Evolutionary conservation across 441 rosid genomes (phyloP).

Genomic region (Populus hybrid): DNA sequence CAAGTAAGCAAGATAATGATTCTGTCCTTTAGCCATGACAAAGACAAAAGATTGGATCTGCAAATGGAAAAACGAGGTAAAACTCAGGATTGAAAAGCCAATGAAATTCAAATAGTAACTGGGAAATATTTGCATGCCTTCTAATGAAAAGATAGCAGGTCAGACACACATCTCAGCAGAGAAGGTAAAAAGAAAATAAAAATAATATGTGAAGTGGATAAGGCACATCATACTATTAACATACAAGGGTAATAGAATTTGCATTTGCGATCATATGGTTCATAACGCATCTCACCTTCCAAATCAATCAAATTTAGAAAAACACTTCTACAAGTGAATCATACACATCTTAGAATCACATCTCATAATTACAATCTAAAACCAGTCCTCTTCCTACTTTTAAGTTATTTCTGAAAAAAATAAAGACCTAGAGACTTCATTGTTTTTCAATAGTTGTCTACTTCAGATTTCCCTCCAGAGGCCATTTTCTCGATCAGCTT

Average conservation of each 20-base stretch:
- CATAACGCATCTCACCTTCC: not conserved
- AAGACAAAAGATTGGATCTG: slow-evolving; percentile 93
- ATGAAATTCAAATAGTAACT: not conserved
- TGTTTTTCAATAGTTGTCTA: not conserved
- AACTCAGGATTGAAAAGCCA: slow-evolving; percentile 3
- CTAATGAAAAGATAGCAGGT: not conserved
- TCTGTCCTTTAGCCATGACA: slow-evolving; percentile 89
- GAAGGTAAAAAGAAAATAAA: not conserved
- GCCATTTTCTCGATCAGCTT: not conserved
- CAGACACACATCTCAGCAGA: not conserved
- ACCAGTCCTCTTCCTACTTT: not conserved
- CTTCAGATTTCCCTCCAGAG: not conserved
- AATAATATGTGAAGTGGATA: not conserved
- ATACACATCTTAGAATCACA: not conserved
- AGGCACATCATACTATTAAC: not conserved
- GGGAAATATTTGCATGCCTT: not conserved
- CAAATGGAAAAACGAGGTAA: slow-evolving; percentile 17
- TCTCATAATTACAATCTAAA: not conserved
- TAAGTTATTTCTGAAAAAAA: not conserved
- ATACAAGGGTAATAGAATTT: not conserved
- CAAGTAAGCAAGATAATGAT: slow-evolving; percentile 78
- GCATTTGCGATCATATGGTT: not conserved
- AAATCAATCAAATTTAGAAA: not conserved
- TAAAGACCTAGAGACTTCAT: not conserved
- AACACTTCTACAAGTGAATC: not conserved